Conservation (phyloP, 441 rosid genomes). For the Eutrema salsugineum region DNA sequence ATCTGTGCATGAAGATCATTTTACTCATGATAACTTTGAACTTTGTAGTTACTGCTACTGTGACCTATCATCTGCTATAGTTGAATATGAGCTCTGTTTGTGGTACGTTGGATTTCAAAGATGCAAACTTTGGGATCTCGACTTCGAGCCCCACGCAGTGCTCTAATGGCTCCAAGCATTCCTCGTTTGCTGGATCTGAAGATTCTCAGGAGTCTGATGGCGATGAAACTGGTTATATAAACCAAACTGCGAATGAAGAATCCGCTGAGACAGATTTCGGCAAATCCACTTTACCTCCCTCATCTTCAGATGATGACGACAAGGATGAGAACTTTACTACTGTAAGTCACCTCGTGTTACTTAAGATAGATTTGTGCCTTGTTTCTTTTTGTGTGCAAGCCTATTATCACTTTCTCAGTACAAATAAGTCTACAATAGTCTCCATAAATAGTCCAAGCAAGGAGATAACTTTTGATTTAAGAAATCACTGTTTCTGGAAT, state of each 20-base stretch:
- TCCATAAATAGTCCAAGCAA: background rate
- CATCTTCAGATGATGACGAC: constrained; percentile 27
- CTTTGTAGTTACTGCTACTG: constrained; percentile 26
- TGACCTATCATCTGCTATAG: background rate
- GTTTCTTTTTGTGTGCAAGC: background rate
- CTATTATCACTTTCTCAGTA: background rate
- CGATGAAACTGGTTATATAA: constrained; percentile 34
- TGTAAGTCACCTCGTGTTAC: constrained; percentile 34
- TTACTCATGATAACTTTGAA: background rate
- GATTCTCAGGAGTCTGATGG: constrained; percentile 38
- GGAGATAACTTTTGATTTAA: background rate
- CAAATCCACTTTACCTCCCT: constrained; percentile 25
- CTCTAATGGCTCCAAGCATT: constrained; percentile 1
- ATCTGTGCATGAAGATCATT: background rate
- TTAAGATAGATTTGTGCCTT: constrained; percentile 2
- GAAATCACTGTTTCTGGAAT: background rate
- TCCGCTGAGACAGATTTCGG: constrained; percentile 22
- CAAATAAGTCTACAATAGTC: background rate
- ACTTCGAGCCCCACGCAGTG: constrained; percentile 16
- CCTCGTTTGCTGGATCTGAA: constrained; percentile 25
- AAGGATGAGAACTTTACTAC: constrained; percentile 31
- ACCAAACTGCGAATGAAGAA: constrained; percentile 32
- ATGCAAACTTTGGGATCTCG: constrained; percentile 30
- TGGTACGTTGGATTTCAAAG: constrained; percentile 24
- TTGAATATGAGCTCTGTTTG: constrained; percentile 36